Base-by-base conservation (phyloP, 116 monocot genomes). In the Papilionanthe hybrid region DNA sequence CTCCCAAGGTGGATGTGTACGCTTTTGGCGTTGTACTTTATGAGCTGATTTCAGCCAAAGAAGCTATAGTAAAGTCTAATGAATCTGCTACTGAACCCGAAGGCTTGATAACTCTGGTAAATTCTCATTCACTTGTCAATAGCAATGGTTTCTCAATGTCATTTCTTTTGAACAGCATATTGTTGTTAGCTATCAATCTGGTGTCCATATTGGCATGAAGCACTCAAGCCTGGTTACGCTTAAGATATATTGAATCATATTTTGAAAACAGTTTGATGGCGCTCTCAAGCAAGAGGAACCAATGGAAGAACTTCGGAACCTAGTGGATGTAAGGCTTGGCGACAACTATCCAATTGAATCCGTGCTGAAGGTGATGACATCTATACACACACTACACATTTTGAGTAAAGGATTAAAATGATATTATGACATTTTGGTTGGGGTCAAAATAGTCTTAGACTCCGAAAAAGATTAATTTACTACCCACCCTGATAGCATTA, bases 1-100 rank as follows among this genome's bases (percentile, higher is more conserved):
- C 95, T 22, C 79, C 95, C 29, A 95, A 95, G 80, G 86, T 92
- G 65, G 95, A 95, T 80, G 95, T 92, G 5, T 95, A 90, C 89
- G 95, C 95, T 43, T 90, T 95, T 87, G 95, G 95, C 25, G 92
- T 95, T 55, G 95, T 95, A 44, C 92, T 95, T 49, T 92, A 89
- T 82, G 92, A 94, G 81, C 92, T 95, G 77, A 84, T 95, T 81
- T 95, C 95, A 79, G 90, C 88, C 43, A 94, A 90, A 83, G 80
- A 85, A 82, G 94, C 91, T 67, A 75, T 94, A 57, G 53, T 91
- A 41, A 90, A 80, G 56, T 50, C 75, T 27, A 77, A 72, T 76
- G 81, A 72, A 43, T 77, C 81, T 41, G 71, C 17, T 0, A 77
- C 81, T 42, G 92, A 94, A 74, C 43, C 83, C 20, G 85, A 27